Evolutionary conservation across 164 flowering plant species (phyloP).

Genomic region (Euptelea pleiosperma): DNA sequence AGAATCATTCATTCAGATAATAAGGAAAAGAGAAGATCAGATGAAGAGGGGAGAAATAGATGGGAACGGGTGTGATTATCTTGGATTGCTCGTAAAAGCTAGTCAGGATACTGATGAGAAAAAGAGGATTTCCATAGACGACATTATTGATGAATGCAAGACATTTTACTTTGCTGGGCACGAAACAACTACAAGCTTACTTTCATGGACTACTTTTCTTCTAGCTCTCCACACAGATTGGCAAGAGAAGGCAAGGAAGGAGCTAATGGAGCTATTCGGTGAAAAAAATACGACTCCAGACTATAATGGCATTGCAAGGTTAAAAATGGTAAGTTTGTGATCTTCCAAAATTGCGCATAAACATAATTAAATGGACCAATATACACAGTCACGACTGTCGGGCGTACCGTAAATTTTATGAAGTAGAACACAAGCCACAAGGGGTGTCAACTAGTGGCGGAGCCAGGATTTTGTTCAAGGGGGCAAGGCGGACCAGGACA

Average conservation of each 20-base stretch:
- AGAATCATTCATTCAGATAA: constrained; percentile 23
- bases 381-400: too few relatives aligned
- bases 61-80: constrained; percentile 25
- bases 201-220: constrained; percentile 40
- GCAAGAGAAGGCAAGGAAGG: constrained; percentile 45
- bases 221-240: constrained; percentile 38
- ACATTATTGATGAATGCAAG: constrained; percentile 52
- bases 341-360: not conserved
- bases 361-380: too few relatives aligned
- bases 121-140: constrained; percentile 28
- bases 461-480: too few relatives aligned
- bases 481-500: too few relatives aligned
- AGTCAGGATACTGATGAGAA: constrained; percentile 17
- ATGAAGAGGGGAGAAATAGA: constrained; percentile 9
- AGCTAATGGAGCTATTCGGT: constrained; percentile 32
- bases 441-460: too few relatives aligned
- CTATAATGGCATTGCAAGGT: constrained; percentile 19
- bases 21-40: constrained; percentile 25
- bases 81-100: constrained; percentile 34
- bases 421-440: too few relatives aligned
- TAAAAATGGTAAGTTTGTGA: constrained; percentile 28
- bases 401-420: too few relatives aligned
- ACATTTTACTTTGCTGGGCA: constrained; percentile 53
- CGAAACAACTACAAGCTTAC: constrained; percentile 37
- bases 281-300: constrained; percentile 23